phyloP scores from a whole-genome alignment of 148 eudicot species.

The Cornus controversa region DNA sequence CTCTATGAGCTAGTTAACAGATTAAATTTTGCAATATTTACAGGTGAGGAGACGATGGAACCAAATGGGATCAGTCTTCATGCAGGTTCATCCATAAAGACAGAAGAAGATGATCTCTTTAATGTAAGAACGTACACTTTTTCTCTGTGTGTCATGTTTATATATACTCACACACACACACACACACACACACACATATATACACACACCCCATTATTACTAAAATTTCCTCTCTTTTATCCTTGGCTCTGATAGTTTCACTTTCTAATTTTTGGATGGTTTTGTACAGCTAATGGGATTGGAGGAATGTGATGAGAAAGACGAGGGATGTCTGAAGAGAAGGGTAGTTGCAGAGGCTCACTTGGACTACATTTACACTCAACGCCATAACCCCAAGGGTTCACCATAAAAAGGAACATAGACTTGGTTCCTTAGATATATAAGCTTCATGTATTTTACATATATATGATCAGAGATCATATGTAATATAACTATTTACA shows the following conservation, averaged over 20 bases:
- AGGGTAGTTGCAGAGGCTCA: slow-evolving; percentile 56
- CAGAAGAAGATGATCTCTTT: slow-evolving; percentile 12
- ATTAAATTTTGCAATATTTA: neutral
- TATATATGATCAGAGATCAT: neutral
- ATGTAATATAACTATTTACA: neutral
- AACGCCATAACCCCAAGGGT: slow-evolving; percentile 33
- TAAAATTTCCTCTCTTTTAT: too few species aligned
- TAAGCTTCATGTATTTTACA: too few species aligned
- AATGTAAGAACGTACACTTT: slow-evolving; percentile 10
- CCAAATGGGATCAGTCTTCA: slow-evolving; percentile 10
- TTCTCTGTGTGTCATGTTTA: neutral
- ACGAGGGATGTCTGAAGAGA: slow-evolving; percentile 54
- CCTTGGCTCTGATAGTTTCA: neutral
- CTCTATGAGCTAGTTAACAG: too few species aligned
- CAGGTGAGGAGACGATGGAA: slow-evolving; percentile 9
- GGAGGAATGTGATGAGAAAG: slow-evolving; percentile 43
- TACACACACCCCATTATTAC: too few species aligned
- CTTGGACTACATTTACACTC: slow-evolving; percentile 75
- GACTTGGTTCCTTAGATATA: too few species aligned
- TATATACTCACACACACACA: too few species aligned
- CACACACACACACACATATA: too few species aligned
- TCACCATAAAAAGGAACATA: slow-evolving; percentile 24
- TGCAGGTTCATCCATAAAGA: slow-evolving; percentile 8
- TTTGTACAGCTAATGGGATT: slow-evolving; percentile 39
- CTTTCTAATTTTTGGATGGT: neutral